Evolutionary conservation across 1,139 yeast species (phyloP), one percentile per base, ranked within the genome.

Genomic region (Hyphopichia pseudoburtonii): DNA sequence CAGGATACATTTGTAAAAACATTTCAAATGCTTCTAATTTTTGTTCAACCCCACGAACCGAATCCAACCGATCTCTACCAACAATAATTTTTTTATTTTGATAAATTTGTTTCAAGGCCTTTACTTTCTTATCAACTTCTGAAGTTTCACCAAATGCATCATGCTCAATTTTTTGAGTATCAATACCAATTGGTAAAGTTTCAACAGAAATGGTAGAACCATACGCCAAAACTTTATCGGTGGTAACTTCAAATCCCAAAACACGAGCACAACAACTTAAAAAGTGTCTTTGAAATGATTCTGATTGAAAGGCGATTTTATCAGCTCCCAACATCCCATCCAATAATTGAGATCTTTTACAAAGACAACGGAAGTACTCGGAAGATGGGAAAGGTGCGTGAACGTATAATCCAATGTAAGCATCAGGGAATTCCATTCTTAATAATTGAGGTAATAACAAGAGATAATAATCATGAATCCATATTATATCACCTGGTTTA

Each of bases 361-460:
- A 83, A 32, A 92, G 64, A 47, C 96, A 86, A 43, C 97, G 73
- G 64, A 92, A 88, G 57, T 89, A 88, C 62, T 92, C 98, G n/a
- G 90, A 83, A 28, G 95, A 86, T 9, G 98, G 97, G 75, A 94
- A 89, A 11, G 97, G 96, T 5, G 87, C 78, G 58, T 90, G 97
- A 48, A 90, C 65, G 60, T 81, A 90, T 43, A 86, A 78, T 5
- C 95, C 96, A 48, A 92, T 86, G 47, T 73, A 73, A 11, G 92
- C 94, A 41, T 85, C 80, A 7, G 90, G 92, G 38, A 86, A 70
- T 52, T 80, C 81, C 88, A 84, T 82, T 50, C 96, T 76, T 45
- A 92, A 66, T 61, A 92, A 70, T 54, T 86, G 96, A 1, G 98
- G 98, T 41, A 92, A 67, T 38, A 92, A 65, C 48, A 90, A 63